Base-by-base conservation (phyloP, 495 filamentous ascomycete species). In the Penicillium subrubescens region DNA sequence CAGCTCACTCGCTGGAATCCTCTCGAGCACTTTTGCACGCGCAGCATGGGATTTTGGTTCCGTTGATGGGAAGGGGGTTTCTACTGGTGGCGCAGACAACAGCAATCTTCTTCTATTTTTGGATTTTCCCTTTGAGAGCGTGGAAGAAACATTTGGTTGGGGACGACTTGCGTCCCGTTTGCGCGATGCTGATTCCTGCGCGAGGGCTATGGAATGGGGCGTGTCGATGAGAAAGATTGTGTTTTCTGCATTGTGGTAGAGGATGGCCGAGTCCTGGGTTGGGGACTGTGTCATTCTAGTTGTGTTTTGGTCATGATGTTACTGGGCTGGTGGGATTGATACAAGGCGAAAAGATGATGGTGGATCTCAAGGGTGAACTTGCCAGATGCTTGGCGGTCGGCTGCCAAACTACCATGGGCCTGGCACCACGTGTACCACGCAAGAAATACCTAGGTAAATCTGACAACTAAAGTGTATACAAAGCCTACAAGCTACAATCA, bases 221-320 rank as follows among this genome's bases (percentile, higher is more conserved):
- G 89, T 86, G 67, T 92, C 89, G 48, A 92, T 64, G 15, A 92
- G 74, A 37, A 84, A 83, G 21, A 84, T 64, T 4, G 79, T 80
- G 5, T 72, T 54, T 2, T 71, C 60, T 17, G 56, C 25, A 62
- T 84, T 85, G 56, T 84, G 77, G 71, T 84, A 88, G 27, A 90
- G 78, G 17, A 88, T 78, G 25, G 76, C 62, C 14, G 70, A 67
- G 19, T 61, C 46, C 11, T 70, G 25, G 0, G 6, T 19, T 29
- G 51, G 31, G 19, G 7, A 27, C 27, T 17, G 37, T 53, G 37
- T 55, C 68, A 71, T 71, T 15, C 23, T 25, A 53, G 23, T 33
- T 21, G 15, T 31, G 7, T 3, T 50, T 35, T 35, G 17, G 4
- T 52, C 48, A 52, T 52, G 25, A 29, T 52, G 12, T 23, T 23